Evolutionary conservation across 495 filamentous ascomycete genomes (phyloP), one percentile per base, ranked within the genome.

Genomic region (Penicillium argentinense): DNA sequence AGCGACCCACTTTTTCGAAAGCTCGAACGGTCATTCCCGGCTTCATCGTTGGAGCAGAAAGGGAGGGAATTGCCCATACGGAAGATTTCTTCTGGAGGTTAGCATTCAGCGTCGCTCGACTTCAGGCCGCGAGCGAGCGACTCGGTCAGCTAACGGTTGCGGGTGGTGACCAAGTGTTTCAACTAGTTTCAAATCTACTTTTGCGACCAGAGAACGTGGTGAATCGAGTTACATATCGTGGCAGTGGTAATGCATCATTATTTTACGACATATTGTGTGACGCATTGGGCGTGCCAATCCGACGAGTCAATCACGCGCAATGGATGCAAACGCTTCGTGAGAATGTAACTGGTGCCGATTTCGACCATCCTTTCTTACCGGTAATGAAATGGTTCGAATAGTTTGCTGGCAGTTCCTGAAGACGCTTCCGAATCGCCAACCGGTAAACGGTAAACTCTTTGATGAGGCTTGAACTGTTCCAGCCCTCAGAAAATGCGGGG

Each of bases 1-100:
- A 40, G 23, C 6, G 13, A 18, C 3, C 30, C 6, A 5, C 16
- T n/a, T 13, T 25, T 12, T 29, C 51, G 8, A 17, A 26, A 5
- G 26, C 53, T 12, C 46, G 50, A 2, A 52, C 59, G 34, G 34
- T 67, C 3, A 56, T 62, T 23, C 64, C 64, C 0, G 60, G 59
- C 9, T 58, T 37, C 13, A 61, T 67, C 21, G 63, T 60, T 24
- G 63, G 64, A 9, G 55, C 59, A 5, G 21, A 34, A 22, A 19
- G 25, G 9, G 44, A 50, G 19, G 62, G 62, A 19, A 40, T 60
- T 12, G 43, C 57, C 9, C 49, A 48, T 37, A 29, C 33, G 13
- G 53, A 55, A 18, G 60, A 61, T 34, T 65, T 53, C 43, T 30
- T 65, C 14, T 65, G 60, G 62, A 41, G 62, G 3, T 26, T 65